These are phyloP conservation scores for Phytophthora tentaculata DNA, from an alignment of 352 stramenopile genomes.

Conservation along the genomic window DNA sequence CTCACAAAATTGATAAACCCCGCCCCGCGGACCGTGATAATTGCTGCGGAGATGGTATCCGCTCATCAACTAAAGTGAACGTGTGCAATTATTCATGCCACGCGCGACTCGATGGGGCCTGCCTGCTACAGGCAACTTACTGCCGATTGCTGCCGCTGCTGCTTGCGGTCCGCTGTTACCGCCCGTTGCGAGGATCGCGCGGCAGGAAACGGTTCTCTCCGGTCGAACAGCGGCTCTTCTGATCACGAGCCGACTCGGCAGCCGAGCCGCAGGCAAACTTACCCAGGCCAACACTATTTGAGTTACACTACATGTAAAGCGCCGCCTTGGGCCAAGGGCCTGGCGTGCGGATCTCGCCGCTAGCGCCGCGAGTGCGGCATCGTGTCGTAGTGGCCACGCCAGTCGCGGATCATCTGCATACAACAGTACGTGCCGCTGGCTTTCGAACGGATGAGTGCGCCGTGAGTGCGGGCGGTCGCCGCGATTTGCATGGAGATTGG, in stretches of 20 bases:
- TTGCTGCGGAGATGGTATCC: too few relatives aligned
- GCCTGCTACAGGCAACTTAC: too few relatives aligned
- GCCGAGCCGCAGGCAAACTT: neutral
- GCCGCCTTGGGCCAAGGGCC: neutral
- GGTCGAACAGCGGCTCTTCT: constrained; percentile 24
- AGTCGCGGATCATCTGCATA: constrained; percentile 43
- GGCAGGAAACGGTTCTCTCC: constrained; percentile 23
- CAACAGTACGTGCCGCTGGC: constrained; percentile 40
- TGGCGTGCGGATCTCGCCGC: constrained; percentile 36
- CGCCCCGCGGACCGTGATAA: constrained; percentile 10
- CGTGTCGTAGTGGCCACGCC: constrained; percentile 33
- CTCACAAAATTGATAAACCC: constrained; percentile 34
- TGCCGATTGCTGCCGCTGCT: too few relatives aligned
- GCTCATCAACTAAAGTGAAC: too few relatives aligned
- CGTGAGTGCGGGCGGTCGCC: neutral
- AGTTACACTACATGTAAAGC: too few relatives aligned
- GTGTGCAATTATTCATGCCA: too few relatives aligned
- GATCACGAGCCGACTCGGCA: constrained; percentile 17
- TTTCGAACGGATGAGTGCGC: constrained; percentile 30
- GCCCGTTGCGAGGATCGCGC: neutral
- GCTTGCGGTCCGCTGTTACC: neutral
- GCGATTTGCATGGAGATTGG: constrained; percentile 44
- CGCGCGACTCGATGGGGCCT: constrained; percentile 1
- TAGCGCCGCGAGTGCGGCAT: constrained; percentile 21
- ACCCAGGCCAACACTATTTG: too few relatives aligned